Base-by-base conservation (phyloP, 148 eudicot genomes). In the Heliosperma pusillum region DNA sequence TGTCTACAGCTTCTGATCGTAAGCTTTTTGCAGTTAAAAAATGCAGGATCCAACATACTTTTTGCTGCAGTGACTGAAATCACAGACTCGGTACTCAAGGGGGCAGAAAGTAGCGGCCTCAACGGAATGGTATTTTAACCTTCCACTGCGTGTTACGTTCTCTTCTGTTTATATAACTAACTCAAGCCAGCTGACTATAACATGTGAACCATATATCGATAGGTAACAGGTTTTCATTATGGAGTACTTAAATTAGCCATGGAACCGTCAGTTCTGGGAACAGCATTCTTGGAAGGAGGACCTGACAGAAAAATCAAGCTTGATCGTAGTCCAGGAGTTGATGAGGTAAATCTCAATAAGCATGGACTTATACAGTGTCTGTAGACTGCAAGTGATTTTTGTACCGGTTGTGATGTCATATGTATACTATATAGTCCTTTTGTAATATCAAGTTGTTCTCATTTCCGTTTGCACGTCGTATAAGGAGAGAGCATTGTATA, bases 271-370 rank as follows among this genome's bases (percentile, higher is more conserved):
- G 70, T 95, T 36, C 82, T 95, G 36, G 88, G 99, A 79, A 87
- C 91, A 82, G 99, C 97, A 75, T 81, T 95, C 73, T 77, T 92
- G 83, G 96, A 95, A 88, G 99, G 99, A 77, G 99, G 99, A 67
- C 96, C 99, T 81, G 94, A 92, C 86, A 81, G 99, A 74, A 95
- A 90, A 85, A 95, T 95, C 66, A 79, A 82, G 73, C 97, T 95
- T 74, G 97, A 95, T 73, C 85, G 80, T 69, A 90, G 84, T 88
- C 99, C 99, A 66, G 99, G 99, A 70, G 82, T 95, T 74, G 97
- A 95, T 78, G 97, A 92, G 97, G 99, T 95, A 83, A 70, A 66
- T 58, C 42, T 75, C 65, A 68, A 27, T 40, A 22, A 27, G 27
- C 17, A n/a, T 29, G 62, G 57, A 21, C 16, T 56, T 64, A 24